Conservation (phyloP, 495 filamentous ascomycete genomes). For the Podospora conica region DNA sequence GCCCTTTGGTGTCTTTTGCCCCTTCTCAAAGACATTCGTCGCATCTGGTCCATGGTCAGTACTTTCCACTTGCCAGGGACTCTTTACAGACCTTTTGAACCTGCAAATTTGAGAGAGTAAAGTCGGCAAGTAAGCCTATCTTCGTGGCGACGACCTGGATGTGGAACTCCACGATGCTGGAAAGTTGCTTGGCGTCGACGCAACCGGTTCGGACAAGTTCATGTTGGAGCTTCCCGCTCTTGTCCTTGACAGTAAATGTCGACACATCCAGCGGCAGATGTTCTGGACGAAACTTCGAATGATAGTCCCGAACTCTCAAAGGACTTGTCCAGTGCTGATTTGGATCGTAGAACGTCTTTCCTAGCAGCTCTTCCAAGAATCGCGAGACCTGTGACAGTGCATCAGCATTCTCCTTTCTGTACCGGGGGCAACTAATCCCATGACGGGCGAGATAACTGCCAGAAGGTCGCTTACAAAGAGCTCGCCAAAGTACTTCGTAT, state of each 20-base stretch:
- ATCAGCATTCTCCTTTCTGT: background rate
- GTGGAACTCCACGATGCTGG: background rate
- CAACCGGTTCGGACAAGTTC: background rate
- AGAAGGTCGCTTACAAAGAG: background rate
- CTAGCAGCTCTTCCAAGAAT: background rate
- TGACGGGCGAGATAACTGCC: no score
- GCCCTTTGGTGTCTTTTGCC: background rate
- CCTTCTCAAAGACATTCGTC: background rate
- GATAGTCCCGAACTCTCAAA: background rate
- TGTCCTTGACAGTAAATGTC: background rate
- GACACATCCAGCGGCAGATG: background rate
- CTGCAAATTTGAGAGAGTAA: background rate
- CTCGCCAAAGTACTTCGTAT: background rate
- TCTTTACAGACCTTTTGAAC: background rate
- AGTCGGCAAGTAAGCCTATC: background rate
- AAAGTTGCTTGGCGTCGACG: background rate
- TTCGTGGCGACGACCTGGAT: background rate
- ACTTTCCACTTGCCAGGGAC: background rate
- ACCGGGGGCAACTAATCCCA: no score
- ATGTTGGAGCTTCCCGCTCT: background rate
- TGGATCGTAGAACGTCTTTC: background rate
- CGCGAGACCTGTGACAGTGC: background rate
- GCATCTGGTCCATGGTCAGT: background rate
- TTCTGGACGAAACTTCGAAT: background rate
- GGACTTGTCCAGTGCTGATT: background rate